phyloP scores from a whole-genome alignment of 1,139 yeast genomes.

The Blastobotrys raffinosifermentans region DNA sequence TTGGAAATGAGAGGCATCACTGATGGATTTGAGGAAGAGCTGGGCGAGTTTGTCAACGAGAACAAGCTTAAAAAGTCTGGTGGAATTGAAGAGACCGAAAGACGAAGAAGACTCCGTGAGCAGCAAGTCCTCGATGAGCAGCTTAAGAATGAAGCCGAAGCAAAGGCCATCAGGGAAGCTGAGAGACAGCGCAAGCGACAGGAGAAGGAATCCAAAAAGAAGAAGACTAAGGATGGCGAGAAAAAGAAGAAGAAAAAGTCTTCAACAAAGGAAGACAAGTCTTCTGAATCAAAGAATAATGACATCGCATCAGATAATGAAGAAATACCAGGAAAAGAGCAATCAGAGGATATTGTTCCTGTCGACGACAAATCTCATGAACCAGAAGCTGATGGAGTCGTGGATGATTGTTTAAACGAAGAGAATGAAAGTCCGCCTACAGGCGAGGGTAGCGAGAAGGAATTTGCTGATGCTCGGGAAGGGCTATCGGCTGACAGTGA shows the following conservation, averaged over 20 bases:
- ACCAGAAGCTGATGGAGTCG: slow-evolving; percentile 3
- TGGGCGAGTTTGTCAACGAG: slow-evolving; percentile 80
- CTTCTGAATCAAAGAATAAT: slow-evolving; percentile 5
- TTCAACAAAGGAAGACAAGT: slow-evolving; percentile 9
- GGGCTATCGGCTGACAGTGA: slow-evolving; percentile 2
- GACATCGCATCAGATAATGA: slow-evolving; percentile 11
- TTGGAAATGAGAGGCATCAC: slow-evolving; percentile 46
- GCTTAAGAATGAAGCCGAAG: slow-evolving; percentile 27
- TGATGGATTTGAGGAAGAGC: slow-evolving; percentile 75
- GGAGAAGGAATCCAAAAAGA: slow-evolving; percentile 13
- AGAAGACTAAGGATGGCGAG: slow-evolving; percentile 10
- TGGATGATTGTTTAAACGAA: slow-evolving; percentile 3
- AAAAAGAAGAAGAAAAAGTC: slow-evolving; percentile 8
- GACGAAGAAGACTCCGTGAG: slow-evolving; percentile 60
- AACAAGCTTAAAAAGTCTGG: slow-evolving; percentile 73
- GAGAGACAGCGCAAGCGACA: slow-evolving; percentile 17
- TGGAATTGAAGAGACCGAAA: slow-evolving; percentile 81
- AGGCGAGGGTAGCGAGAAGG: slow-evolving; percentile 3
- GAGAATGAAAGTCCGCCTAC: slow-evolving; percentile 1
- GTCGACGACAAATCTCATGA: slow-evolving; percentile 3
- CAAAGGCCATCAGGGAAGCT: slow-evolving; percentile 17
- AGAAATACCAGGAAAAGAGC: slow-evolving; percentile 7
- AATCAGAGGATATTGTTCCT: slow-evolving; percentile 5
- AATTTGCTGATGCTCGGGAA: slow-evolving; percentile 4
- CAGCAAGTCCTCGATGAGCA: slow-evolving; percentile 32